These are phyloP conservation scores for Leccinum longicurvipes DNA, from an alignment of 768 basidiomycete genomes.

Conservation along the genomic window DNA sequence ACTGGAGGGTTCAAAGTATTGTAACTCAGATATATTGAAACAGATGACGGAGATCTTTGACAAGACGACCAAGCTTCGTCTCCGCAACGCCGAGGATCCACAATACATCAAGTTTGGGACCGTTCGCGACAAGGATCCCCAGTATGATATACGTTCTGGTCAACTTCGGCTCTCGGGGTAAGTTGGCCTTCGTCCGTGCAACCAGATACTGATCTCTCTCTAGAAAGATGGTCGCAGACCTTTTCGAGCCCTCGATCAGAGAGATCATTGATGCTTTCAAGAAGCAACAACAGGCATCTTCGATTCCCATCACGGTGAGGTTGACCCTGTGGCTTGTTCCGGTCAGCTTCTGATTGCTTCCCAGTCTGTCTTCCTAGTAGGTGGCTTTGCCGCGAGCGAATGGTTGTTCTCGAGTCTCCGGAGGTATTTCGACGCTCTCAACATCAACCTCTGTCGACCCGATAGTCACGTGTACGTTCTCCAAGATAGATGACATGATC, in stretches of 20 bases:
- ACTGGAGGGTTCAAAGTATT: constrained; percentile 32
- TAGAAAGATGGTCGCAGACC: constrained; percentile 38
- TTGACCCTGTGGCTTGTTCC: not conserved
- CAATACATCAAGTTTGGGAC: constrained; percentile 43
- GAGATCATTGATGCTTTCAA: constrained; percentile 36
- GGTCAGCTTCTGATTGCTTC: not conserved
- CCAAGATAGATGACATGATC: not conserved
- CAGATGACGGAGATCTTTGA: constrained; percentile 40
- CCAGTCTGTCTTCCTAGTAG: constrained; percentile 47
- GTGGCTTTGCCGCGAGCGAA: constrained; percentile 51
- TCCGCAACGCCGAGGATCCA: constrained; percentile 37
- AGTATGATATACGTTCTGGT: constrained; percentile 37
- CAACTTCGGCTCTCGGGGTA: constrained; percentile 39
- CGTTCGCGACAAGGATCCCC: constrained; percentile 36
- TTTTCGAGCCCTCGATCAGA: constrained; percentile 45
- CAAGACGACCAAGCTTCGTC: constrained; percentile 40
- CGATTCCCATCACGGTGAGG: constrained; percentile 33
- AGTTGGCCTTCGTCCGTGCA: not conserved
- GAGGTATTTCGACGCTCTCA: constrained; percentile 33
- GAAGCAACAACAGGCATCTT: constrained; percentile 30
- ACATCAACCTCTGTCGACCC: constrained; percentile 46
- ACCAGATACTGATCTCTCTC: not conserved
- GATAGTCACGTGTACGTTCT: constrained; percentile 52
- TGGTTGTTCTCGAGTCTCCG: constrained; percentile 46
- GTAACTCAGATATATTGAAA: constrained; percentile 31